Conservation (phyloP, 1,139 yeast genomes). For the Hansenula sp. region DNA sequence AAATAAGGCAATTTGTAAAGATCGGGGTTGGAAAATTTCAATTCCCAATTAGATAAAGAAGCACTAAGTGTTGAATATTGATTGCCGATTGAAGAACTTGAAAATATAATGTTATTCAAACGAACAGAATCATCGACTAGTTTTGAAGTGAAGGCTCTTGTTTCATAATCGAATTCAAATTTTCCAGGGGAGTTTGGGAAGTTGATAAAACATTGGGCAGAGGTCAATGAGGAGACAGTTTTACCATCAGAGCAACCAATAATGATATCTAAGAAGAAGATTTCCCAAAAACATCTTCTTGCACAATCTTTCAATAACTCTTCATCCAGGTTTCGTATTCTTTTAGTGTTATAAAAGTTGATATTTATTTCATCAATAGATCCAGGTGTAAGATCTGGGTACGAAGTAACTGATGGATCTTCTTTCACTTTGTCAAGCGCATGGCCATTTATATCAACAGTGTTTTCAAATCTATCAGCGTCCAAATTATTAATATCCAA, state of each 20-base stretch:
- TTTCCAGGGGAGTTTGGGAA: conserved; percentile 35
- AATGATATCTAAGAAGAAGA: conserved; percentile 43
- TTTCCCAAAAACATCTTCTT: conserved; percentile 45
- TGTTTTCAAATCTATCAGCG: conserved; percentile 10
- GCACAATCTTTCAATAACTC: conserved; percentile 30
- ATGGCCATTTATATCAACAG: conserved; percentile 22
- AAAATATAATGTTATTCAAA: conserved; percentile 39
- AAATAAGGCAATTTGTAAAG: conserved; percentile 38
- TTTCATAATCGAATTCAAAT: conserved; percentile 39
- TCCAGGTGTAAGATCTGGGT: conserved; percentile 10
- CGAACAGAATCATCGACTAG: conserved; percentile 45
- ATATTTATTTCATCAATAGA: conserved; percentile 19
- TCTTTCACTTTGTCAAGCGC: neutral
- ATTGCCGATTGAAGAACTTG: conserved; percentile 32
- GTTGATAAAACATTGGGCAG: conserved; percentile 28
- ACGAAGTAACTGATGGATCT: neutral
- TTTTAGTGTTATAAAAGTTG: conserved; percentile 22
- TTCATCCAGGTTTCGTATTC: conserved; percentile 26
- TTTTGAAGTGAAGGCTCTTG: conserved; percentile 43
- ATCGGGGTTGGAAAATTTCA: conserved; percentile 40
- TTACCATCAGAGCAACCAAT: conserved; percentile 52
- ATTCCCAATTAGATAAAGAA: conserved; percentile 45
- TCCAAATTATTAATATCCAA: conserved; percentile 36
- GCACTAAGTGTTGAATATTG: conserved; percentile 37
- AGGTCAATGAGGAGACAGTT: conserved; percentile 36